These are phyloP conservation scores for Xanthoparmelia taractica DNA, from an alignment of 495 filamentous ascomycete genomes.

Conservation along the genomic window DNA sequence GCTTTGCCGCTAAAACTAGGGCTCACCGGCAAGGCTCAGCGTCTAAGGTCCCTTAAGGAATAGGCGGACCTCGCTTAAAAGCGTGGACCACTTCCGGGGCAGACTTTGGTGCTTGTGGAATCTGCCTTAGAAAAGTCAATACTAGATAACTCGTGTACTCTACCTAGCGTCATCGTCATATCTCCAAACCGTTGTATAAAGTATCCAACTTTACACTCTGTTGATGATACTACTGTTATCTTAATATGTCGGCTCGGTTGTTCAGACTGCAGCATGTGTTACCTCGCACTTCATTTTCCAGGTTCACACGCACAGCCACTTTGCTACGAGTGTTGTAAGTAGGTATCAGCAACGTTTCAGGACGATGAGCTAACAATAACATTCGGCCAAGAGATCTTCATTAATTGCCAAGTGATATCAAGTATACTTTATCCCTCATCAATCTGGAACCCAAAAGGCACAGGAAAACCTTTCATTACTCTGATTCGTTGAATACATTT, in stretches of 20 bases:
- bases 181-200: too few relatives aligned
- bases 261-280: not conserved
- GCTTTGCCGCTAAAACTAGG: constrained; percentile 1
- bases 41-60: not conserved
- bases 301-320: not conserved
- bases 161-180: not conserved
- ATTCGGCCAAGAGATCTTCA: not conserved
- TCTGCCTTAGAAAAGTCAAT: not conserved
- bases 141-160: too few relatives aligned
- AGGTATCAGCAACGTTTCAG: constrained; percentile 3
- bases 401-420: not conserved
- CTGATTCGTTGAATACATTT: not conserved
- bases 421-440: not conserved
- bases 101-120: not conserved
- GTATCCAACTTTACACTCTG: not conserved
- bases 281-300: constrained; percentile 4
- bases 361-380: not conserved
- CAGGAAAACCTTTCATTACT: not conserved
- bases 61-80: not conserved
- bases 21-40: constrained; percentile 6
- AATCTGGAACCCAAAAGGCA: not conserved
- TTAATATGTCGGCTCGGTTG: not conserved
- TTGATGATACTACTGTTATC: not conserved
- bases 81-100: constrained; percentile 1
- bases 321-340: not conserved